Evolutionary conservation across 2,329 filamentous ascomycete species (phyloP), one percentile per base, ranked within the genome.

Genomic region (Aspergillus tamarii): DNA sequence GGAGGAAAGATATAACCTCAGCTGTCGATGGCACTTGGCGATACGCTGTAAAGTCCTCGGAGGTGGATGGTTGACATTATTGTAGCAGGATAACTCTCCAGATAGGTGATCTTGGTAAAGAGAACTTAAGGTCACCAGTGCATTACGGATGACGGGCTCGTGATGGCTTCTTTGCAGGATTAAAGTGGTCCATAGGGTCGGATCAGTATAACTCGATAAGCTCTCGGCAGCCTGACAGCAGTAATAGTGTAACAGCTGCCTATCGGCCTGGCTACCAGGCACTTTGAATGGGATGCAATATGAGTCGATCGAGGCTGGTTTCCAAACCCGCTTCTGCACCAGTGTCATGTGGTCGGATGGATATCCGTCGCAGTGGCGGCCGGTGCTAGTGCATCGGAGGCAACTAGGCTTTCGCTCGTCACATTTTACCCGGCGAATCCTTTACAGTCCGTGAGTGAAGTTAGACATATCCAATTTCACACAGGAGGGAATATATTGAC

Each of bases 281-380:
- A 72, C 61, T 39, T 69, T 72, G 46, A 72, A 72, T 1, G 70
- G 70, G 23, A 72, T 67, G 45, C 60, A 69, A 34, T 72, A 72
- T 23, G 64, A 52, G 45, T 53, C 64, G 21, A 70, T 68, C 7
- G 46, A 19, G 7, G 23, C 46, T n/a, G 52, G n/a, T 10, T 36
- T 43, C 23, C 14, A 14, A 6, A 21, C 12, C 21, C 34, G 21
- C 21, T 16, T 45, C 32, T 30, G 41, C 3, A 43, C 10, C 23
- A 30, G 8, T 8, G 16, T 4, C 12, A 16, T 4, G 46, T 28
- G 10, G 21, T 28, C 23, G n/a, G 11, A 14, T 5, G 55, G 16
- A 41, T 72, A 72, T 6, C 72, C 72, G 36, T 68, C 65, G 60
- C 73, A 75, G 36, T 63, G 52, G 26, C 70, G 63, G 34, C 70